phyloP scores from a whole-genome alignment of 2,329 filamentous ascomycete genomes.

The Microsporum ferrugineum region DNA sequence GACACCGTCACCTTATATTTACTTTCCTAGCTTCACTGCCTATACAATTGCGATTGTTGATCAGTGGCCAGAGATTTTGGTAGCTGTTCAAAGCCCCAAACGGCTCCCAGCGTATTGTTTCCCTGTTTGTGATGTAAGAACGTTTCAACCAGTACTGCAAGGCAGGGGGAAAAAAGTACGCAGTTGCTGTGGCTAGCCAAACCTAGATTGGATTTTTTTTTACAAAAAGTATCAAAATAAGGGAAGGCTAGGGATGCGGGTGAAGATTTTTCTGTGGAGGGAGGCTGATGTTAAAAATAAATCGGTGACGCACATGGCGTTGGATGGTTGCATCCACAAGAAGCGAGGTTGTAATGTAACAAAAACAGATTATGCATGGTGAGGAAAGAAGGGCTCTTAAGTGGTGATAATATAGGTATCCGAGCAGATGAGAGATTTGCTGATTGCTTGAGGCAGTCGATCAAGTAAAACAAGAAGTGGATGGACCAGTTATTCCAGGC shows the following conservation, averaged over 20 bases:
- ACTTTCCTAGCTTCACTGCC: not conserved
- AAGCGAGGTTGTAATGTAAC: not conserved
- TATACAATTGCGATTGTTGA: too few relatives aligned
- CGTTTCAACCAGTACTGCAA: not conserved
- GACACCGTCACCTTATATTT: not conserved
- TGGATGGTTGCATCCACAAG: not conserved
- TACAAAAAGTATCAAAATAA: not conserved
- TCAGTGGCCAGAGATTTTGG: too few relatives aligned
- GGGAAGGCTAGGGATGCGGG: not conserved
- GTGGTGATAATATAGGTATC: not conserved
- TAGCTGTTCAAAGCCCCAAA: not conserved
- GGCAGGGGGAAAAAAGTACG: not conserved
- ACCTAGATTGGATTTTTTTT: not conserved
- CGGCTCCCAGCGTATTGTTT: not conserved
- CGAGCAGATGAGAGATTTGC: not conserved
- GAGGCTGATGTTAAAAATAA: constrained; percentile 1
- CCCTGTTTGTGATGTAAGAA: not conserved
- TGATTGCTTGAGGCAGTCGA: not conserved
- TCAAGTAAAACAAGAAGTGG: not conserved
- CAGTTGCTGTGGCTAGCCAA: not conserved
- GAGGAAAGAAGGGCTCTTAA: not conserved
- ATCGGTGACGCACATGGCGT: not conserved
- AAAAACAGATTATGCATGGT: not conserved
- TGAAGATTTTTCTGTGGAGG: not conserved
- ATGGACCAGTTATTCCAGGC: not conserved